These are phyloP conservation scores for Fusarium vanettenii DNA, from an alignment of 2,329 filamentous ascomycete genomes.

Conservation along the genomic window DNA sequence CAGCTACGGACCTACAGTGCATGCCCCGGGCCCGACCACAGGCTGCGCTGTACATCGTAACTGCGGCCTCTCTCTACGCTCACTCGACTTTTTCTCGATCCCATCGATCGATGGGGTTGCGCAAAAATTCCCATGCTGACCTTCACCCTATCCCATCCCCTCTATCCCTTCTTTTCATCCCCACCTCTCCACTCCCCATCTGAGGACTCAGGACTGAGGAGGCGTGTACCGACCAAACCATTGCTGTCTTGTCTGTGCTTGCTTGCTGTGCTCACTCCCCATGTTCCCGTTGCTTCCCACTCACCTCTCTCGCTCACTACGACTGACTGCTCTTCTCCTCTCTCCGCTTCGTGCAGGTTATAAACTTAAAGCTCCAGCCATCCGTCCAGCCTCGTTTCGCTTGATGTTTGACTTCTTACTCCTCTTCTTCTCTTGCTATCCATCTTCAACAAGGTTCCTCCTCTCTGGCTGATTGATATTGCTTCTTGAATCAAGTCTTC, in stretches of 20 bases:
- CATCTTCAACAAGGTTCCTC: conserved; percentile 2
- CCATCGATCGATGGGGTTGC: conserved; percentile 52
- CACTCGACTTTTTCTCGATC: conserved; percentile 45
- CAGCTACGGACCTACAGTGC: neutral
- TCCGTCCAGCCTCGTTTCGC: conserved; percentile 30
- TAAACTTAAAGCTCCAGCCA: conserved; percentile 40
- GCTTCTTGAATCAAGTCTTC: neutral
- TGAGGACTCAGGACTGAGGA: conserved; percentile 3
- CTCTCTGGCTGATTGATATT: neutral
- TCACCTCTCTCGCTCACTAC: neutral
- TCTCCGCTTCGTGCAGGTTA: conserved; percentile 31
- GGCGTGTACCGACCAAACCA: neutral
- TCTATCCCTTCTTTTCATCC: conserved; percentile 30
- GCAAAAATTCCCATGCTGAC: conserved; percentile 45
- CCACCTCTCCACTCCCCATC: conserved; percentile 16
- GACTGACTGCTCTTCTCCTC: neutral
- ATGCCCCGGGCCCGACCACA: neutral
- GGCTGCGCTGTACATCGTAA: conserved; percentile 24
- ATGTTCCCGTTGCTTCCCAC: conserved; percentile 29
- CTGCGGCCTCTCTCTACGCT: conserved; percentile 15
- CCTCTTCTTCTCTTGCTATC: conserved; percentile 9
- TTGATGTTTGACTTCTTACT: conserved; percentile 27
- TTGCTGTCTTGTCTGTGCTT: neutral
- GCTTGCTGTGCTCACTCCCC: conserved; percentile 7
- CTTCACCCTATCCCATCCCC: conserved; percentile 44